These are phyloP conservation scores for Tuber umbilicatum DNA, from an alignment of 495 filamentous ascomycete genomes.

Conservation along the genomic window DNA sequence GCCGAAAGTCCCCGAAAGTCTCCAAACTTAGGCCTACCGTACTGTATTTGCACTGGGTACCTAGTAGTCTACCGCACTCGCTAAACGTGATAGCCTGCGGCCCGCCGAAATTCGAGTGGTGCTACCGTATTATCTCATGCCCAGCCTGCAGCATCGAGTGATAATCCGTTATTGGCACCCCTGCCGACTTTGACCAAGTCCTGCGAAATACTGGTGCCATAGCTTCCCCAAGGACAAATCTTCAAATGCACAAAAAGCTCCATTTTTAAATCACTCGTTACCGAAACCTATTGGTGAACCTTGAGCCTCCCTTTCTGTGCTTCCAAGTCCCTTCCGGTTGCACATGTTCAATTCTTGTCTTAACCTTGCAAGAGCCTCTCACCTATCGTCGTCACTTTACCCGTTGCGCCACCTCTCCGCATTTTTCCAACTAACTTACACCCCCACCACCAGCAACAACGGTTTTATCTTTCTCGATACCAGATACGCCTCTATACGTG, in stretches of 20 bases:
- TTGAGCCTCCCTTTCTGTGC: not conserved
- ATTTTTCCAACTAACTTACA: not conserved
- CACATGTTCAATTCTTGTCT: not conserved
- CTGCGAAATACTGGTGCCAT: not conserved
- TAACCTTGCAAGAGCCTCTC: not conserved
- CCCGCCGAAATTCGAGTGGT: not conserved
- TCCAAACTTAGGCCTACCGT: not conserved
- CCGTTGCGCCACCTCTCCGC: not conserved
- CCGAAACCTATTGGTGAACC: not conserved
- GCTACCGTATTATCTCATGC: too few relatives aligned
- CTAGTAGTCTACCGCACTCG: not conserved
- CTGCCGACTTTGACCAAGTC: not conserved
- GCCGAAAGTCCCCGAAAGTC: not conserved
- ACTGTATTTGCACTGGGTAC: not conserved
- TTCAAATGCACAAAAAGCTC: not conserved
- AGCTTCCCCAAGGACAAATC: not conserved
- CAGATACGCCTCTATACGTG: not conserved
- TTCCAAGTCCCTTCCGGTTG: not conserved
- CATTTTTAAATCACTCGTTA: not conserved
- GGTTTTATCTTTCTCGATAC: not conserved
- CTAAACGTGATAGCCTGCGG: not conserved
- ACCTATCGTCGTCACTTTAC: not conserved
- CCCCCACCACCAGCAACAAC: not conserved
- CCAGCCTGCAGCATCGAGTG: conserved; percentile 2
- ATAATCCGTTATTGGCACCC: not conserved